Evolutionary conservation across 495 filamentous ascomycete genomes (phyloP).

Genomic region (Aspergillus diversus): DNA sequence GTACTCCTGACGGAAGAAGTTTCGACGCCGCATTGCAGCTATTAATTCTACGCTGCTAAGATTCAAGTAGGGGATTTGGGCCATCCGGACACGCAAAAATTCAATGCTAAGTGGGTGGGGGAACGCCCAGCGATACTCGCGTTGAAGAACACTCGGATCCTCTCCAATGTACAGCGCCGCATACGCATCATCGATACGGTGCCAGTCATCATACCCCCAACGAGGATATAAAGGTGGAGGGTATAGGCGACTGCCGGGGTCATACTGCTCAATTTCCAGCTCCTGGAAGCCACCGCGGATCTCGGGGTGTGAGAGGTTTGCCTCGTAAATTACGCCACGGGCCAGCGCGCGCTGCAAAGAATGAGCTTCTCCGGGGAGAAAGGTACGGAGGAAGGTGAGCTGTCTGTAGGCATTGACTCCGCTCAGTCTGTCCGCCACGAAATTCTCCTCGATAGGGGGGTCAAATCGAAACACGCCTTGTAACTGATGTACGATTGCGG

Average conservation of each 20-base stretch:
- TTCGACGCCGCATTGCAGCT: slow-evolving; percentile 3
- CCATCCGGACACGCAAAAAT: slow-evolving; percentile 26
- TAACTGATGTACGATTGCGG: slow-evolving; percentile 21
- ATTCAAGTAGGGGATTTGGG: slow-evolving; percentile 20
- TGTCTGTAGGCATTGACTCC: slow-evolving; percentile 22
- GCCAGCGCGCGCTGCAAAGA: slow-evolving; percentile 24
- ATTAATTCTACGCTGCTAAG: slow-evolving; percentile 4
- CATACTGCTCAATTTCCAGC: slow-evolving; percentile 15
- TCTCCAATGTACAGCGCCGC: slow-evolving; percentile 18
- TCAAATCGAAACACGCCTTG: slow-evolving; percentile 22
- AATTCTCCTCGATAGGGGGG: slow-evolving; percentile 15
- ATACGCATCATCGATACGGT: slow-evolving; percentile 20
- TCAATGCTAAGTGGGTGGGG: slow-evolving; percentile 7
- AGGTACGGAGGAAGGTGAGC: slow-evolving; percentile 20
- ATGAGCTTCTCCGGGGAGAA: slow-evolving; percentile 26
- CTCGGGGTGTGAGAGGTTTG: slow-evolving; percentile 15
- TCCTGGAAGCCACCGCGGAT: slow-evolving; percentile 17
- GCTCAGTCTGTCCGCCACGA: slow-evolving; percentile 18
- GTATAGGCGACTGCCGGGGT: slow-evolving; percentile 7
- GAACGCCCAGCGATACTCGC: slow-evolving; percentile 13
- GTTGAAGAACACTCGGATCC: slow-evolving; percentile 10
- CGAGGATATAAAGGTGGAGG: slow-evolving; percentile 9
- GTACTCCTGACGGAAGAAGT: background rate
- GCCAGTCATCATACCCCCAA: slow-evolving; percentile 12
- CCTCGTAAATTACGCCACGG: slow-evolving; percentile 22